A percentile compares a stretch with the other conserved stretches of the same genome.
Conservation (phyloP, 2,329 filamentous ascomycete species). For the Domatiomyces globalis region DNA sequence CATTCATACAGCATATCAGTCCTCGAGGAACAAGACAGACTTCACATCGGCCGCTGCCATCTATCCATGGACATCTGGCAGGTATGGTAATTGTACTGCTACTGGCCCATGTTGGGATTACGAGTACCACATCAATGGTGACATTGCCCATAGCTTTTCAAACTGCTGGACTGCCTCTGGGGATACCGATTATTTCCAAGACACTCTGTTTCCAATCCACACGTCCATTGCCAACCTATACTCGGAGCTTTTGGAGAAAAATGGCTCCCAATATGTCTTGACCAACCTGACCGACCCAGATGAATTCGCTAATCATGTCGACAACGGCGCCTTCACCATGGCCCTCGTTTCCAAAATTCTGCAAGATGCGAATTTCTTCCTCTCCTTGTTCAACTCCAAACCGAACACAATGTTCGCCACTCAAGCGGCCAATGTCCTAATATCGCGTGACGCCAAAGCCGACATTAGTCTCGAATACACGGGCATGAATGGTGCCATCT, state of each 20-base stretch:
- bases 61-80: constrained; percentile 54
- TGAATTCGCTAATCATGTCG: constrained; percentile 53
- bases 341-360: constrained; percentile 44
- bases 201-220: constrained; percentile 47
- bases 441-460: constrained; percentile 40
- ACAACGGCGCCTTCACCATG: constrained; percentile 58
- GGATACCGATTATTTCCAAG: constrained; percentile 41
- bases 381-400: constrained; percentile 39
- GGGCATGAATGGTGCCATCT: constrained; percentile 51
- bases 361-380: constrained; percentile 43
- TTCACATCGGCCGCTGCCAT: constrained; percentile 46
- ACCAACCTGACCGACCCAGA: constrained; percentile 60
- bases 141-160: constrained; percentile 49
- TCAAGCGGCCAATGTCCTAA: constrained; percentile 42
- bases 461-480: constrained; percentile 51
- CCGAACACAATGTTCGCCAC: constrained; percentile 45
- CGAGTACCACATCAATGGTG: constrained; percentile 57
- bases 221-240: constrained; percentile 50
- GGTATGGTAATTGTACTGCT: constrained; percentile 54
- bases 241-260: constrained; percentile 44
- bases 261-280: constrained; percentile 39
- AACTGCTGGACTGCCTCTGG: constrained; percentile 49
- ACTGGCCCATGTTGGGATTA: constrained; percentile 55
- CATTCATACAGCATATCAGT: constrained; percentile 39
- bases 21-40: constrained; percentile 45